Evolutionary conservation across 2,329 filamentous ascomycete species (phyloP).

Genomic region (Nannizzia gypsea): DNA sequence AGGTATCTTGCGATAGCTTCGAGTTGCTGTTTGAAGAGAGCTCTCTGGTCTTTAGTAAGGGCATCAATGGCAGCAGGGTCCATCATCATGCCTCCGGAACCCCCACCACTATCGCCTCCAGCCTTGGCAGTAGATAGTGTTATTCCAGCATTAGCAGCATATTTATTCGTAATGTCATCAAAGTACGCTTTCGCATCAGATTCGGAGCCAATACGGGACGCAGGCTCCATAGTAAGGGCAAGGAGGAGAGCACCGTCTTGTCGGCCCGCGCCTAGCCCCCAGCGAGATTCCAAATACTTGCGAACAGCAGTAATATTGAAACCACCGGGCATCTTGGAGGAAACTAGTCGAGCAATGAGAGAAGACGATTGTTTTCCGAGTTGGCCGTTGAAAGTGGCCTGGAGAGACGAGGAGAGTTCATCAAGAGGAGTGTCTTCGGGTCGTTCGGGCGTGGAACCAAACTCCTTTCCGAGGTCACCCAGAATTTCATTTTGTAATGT

Average conservation of each 20-base stretch:
- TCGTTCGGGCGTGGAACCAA: slow-evolving; percentile 95
- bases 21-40: slow-evolving; percentile 95
- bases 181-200: slow-evolving; percentile 85
- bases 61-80: slow-evolving; percentile 94
- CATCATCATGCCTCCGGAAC: slow-evolving; percentile 92
- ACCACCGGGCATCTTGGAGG: slow-evolving; percentile 97
- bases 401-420: slow-evolving; percentile 88
- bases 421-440: slow-evolving; percentile 95
- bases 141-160: slow-evolving; percentile 71
- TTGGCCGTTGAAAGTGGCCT: slow-evolving; percentile 97
- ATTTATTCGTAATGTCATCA: slow-evolving; percentile 79
- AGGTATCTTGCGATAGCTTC: slow-evolving; percentile 91
- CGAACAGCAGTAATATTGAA: slow-evolving; percentile 96
- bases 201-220: slow-evolving; percentile 78
- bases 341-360: slow-evolving; percentile 85
- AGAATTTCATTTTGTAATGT: slow-evolving; percentile 98
- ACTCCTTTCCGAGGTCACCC: slow-evolving; percentile 94
- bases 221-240: slow-evolving; percentile 83
- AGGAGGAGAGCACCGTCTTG: slow-evolving; percentile 85
- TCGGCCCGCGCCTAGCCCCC: slow-evolving; percentile 74
- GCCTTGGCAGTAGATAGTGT: slow-evolving; percentile 62
- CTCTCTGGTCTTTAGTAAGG: slow-evolving; percentile 89
- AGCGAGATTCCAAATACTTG: slow-evolving; percentile 89
- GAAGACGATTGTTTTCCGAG: slow-evolving; percentile 93
- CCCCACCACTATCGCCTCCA: slow-evolving; percentile 59